Evolutionary conservation across 768 basidiomycete genomes (phyloP).

Genomic region (Tremella mesenterica): DNA sequence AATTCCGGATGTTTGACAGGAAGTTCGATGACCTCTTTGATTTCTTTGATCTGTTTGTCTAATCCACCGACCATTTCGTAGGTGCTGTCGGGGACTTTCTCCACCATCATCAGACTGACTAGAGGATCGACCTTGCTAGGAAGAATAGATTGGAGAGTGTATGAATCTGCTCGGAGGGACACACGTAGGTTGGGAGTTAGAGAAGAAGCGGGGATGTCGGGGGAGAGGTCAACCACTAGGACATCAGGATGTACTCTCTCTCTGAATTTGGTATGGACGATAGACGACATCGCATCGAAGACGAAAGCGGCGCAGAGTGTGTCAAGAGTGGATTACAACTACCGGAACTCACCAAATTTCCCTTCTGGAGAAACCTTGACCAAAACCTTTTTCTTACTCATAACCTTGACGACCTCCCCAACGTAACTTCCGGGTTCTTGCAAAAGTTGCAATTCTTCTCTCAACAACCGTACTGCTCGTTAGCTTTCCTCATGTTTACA

Average conservation of each 20-base stretch:
- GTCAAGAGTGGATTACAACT: not conserved
- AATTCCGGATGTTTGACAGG: conserved; percentile 97
- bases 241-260: too few relatives aligned
- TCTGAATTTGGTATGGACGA: not conserved
- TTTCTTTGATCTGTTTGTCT: conserved; percentile 96
- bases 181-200: conserved; percentile 83
- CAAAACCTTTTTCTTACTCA: conserved; percentile 98
- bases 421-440: conserved; percentile 97
- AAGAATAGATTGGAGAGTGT: conserved; percentile 91
- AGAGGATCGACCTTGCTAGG: conserved; percentile 98
- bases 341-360: conserved; percentile 74
- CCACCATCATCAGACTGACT: conserved; percentile 99
- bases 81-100: conserved; percentile 97
- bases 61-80: conserved; percentile 99
- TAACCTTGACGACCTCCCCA: conserved; percentile 93
- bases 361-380: conserved; percentile 99
- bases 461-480: conserved; percentile 64
- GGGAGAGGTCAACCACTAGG: conserved; percentile 84
- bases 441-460: conserved; percentile 84
- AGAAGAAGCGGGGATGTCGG: conserved; percentile 68
- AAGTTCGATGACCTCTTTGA: conserved; percentile 96
- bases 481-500: conserved; percentile 2
- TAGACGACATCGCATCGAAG: not conserved
- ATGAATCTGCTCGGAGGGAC: conserved; percentile 89
- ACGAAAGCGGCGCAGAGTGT: not conserved